Evolutionary conservation across 345 rosid species (phyloP), one percentile per base, ranked within the genome.

Genomic region (Eucalyptus coolabah): DNA sequence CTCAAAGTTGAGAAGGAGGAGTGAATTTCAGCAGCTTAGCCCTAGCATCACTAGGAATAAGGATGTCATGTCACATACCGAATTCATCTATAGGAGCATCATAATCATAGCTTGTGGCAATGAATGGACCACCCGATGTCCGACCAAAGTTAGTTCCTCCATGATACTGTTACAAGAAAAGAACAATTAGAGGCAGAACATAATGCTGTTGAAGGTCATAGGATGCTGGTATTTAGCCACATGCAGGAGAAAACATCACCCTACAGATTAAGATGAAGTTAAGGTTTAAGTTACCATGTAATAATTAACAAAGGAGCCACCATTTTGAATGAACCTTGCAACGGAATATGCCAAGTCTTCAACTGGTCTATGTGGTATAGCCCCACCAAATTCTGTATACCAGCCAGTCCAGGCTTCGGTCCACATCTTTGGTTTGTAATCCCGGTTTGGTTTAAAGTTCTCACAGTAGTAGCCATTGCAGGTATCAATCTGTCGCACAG

Each of bases 31-130:
- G 65, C 30, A 12, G 63, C 40, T 42, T 44, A 51, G 60, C 12
- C 34, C 17, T 37, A 77, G 85, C 85, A 77, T 77, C 47, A 77
- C 30, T 40, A 21, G 56, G 50, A 69, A 59, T 12, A 4, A 26
- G 34, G 26, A 12, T 50, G 67, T 59, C 88, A 47, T 69, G 37
- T 59, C 42, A 56, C 94, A 49, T 91, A 98, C 99, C 99, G 67
- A 91, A 98, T 94, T 98, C 99, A 93, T 98, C 99, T 14, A 98
- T 90, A 89, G 99, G 99, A 93, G 99, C 99, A 86, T 96, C 99
- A 77, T 98, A 98, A 88, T 98, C 99, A 88, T 98, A 97, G 93
- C 98, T 98, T 87, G 99, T 95, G 50, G 99, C 96, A 91, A 98
- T 96, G 94, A 96, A 98, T 65, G 95, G 97, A 90, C 98, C 99